A percentile compares a stretch with the other conserved stretches of the same genome.
These are phyloP conservation scores for Pythium aphanidermatum DNA, from an alignment of 352 stramenopile genomes.

Conservation along the genomic window DNA sequence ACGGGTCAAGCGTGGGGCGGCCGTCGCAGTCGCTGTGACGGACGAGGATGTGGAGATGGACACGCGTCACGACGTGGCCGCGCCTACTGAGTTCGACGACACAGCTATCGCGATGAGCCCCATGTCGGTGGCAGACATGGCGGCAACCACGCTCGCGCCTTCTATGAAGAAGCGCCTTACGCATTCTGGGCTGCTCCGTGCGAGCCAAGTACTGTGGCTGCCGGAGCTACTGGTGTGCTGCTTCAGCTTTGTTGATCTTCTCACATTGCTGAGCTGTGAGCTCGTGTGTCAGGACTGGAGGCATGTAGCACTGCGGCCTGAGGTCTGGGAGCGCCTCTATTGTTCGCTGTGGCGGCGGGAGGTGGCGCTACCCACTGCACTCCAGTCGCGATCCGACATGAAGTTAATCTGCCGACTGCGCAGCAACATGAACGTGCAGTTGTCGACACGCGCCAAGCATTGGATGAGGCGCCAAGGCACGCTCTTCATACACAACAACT, in stretches of 20 bases:
- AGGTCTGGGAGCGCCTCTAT: constrained; percentile 25
- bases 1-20: too few species aligned
- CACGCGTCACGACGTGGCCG: not conserved
- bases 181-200: too few species aligned
- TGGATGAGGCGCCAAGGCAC: constrained; percentile 17
- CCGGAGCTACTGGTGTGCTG: constrained; percentile 16
- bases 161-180: not conserved
- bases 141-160: not conserved
- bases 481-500: constrained; percentile 31
- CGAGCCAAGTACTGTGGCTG: constrained; percentile 3
- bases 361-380: not conserved
- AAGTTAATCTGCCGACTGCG: constrained; percentile 18
- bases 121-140: constrained; percentile 5
- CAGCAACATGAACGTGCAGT: not conserved
- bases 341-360: constrained; percentile 11
- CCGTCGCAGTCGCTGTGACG: too few species aligned
- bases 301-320: constrained; percentile 1
- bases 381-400: constrained; percentile 6
- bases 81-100: not conserved
- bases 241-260: constrained; percentile 25
- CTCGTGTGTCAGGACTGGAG: constrained; percentile 20
- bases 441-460: constrained; percentile 27
- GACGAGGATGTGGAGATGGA: not conserved
- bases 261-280: constrained; percentile 20
- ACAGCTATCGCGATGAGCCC: not conserved